These are phyloP conservation scores for Leccinum longicurvipes DNA, from an alignment of 768 basidiomycete species.

Conservation along the genomic window DNA sequence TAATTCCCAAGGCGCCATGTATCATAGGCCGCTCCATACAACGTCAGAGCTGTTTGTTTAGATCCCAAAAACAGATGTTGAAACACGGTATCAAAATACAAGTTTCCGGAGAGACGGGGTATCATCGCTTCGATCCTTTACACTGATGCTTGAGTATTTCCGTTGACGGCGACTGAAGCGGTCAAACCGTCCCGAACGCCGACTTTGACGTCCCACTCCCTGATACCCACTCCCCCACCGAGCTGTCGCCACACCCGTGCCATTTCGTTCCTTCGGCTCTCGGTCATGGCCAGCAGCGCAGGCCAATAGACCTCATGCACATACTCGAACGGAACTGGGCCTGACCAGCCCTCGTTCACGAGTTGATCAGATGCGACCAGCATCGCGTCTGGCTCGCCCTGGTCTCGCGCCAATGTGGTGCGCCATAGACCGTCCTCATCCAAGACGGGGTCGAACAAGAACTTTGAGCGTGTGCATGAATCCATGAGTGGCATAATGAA, in stretches of 20 bases:
- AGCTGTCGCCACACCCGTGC: constrained; percentile 61
- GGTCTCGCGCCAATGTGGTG: constrained; percentile 21
- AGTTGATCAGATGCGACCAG: constrained; percentile 70
- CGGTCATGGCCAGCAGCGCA: constrained; percentile 52
- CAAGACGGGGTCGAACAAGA: constrained; percentile 64
- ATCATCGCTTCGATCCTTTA: constrained; percentile 2
- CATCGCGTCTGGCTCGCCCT: constrained; percentile 14
- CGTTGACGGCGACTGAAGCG: not conserved
- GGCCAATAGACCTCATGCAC: constrained; percentile 76
- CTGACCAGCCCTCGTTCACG: constrained; percentile 69
- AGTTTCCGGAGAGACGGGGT: not conserved
- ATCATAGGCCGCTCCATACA: not conserved
- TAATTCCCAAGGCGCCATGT: not conserved
- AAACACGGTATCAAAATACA: not conserved
- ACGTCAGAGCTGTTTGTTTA: not conserved
- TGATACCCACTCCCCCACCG: constrained; percentile 67
- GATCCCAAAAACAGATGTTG: too few species aligned
- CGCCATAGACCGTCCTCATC: constrained; percentile 28
- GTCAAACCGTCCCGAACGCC: constrained; percentile 17
- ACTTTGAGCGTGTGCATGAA: constrained; percentile 69
- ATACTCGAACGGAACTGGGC: constrained; percentile 64
- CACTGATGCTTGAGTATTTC: constrained; percentile 1
- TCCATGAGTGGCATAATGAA: constrained; percentile 80
- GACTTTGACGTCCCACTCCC: constrained; percentile 76
- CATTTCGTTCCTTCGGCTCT: constrained; percentile 47